Evolutionary conservation across 305 asterid genomes (phyloP), one percentile per base, ranked within the genome.

Genomic region (Striga hermonthica): DNA sequence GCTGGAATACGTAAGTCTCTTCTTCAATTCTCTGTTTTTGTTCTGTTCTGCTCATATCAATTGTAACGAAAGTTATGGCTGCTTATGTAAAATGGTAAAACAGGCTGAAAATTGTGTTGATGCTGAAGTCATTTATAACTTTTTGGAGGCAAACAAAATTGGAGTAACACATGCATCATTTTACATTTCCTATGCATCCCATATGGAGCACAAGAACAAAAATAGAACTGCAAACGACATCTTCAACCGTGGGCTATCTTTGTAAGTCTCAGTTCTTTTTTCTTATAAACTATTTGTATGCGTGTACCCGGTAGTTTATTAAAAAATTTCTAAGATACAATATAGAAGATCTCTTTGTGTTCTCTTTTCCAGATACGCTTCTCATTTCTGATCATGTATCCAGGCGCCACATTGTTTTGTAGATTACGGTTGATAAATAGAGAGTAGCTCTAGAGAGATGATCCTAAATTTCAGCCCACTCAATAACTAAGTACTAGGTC

Each of bases 21-120:
- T 74, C 68, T 22, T 22, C 31, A 22, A 22, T 22, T 22, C 31
- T 50, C 40, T 35, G 63, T 6, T 67, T 65, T 65, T 22, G 13
- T 73, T 15, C 53, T 55, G 8, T 72, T 60, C 45, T 4, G 13
- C 37, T 9, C 48, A 49, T 22, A 38, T 22, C 12, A 4, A 4
- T 70, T 54, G 1, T 14, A 11, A 34, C 58, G 28, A 66, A 64
- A 60, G 61, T 62, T 66, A 57, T 62, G 69, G 66, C 64, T 71
- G 45, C 12, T 57, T 40, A 6, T 52, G 35, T 53, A 57, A 50
- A 65, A 62, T 65, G 73, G 52, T 52, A 38, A 48, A 62, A 55
- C 80, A 89, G 98, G 97, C 98, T 71, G 97, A 84, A 73, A 85
- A 80, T 67, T 92, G 98, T 69, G 76, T 16, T 67, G 98, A 92